phyloP scores from a whole-genome alignment of 768 basidiomycete genomes.

The Asterophora lycoperdoides region DNA sequence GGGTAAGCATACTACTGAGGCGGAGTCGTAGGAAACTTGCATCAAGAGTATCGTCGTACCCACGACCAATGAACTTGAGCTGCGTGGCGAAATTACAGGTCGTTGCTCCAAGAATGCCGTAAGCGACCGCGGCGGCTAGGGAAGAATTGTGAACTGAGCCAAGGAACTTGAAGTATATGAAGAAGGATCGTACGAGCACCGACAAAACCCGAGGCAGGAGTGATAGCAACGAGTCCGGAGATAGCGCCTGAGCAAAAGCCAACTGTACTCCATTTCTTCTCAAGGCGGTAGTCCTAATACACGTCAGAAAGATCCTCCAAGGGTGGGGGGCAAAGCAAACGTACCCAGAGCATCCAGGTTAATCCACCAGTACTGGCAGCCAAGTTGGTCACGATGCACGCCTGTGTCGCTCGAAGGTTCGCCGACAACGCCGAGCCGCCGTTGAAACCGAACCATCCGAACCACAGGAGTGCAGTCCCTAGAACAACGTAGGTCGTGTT shows the following conservation, averaged over 20 bases:
- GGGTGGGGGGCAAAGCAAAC: slow-evolving; percentile 7
- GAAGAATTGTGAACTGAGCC: neutral
- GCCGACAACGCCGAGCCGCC: slow-evolving; percentile 89
- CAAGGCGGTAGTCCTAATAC: slow-evolving; percentile 81
- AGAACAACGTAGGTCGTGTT: slow-evolving; percentile 90
- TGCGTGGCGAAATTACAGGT: slow-evolving; percentile 95
- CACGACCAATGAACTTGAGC: slow-evolving; percentile 74
- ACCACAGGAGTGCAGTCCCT: slow-evolving; percentile 94
- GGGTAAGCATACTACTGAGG: too few relatives aligned
- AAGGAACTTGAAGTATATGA: neutral
- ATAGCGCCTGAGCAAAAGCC: slow-evolving; percentile 97
- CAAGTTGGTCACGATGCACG: slow-evolving; percentile 91
- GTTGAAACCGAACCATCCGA: slow-evolving; percentile 95
- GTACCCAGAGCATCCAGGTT: slow-evolving; percentile 89
- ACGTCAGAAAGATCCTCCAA: neutral
- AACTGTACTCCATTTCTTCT: slow-evolving; percentile 89
- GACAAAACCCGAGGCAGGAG: slow-evolving; percentile 80
- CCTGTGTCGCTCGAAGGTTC: slow-evolving; percentile 81
- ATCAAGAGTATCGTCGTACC: slow-evolving; percentile 80
- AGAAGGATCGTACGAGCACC: slow-evolving; percentile 48
- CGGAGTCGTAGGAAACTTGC: slow-evolving; percentile 26
- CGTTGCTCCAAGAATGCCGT: slow-evolving; percentile 81
- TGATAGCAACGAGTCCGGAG: slow-evolving; percentile 85
- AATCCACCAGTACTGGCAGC: slow-evolving; percentile 85
- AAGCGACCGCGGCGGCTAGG: slow-evolving; percentile 73